Base-by-base conservation (phyloP, 805 yeast species). In the Yarrowia alimentaria region DNA sequence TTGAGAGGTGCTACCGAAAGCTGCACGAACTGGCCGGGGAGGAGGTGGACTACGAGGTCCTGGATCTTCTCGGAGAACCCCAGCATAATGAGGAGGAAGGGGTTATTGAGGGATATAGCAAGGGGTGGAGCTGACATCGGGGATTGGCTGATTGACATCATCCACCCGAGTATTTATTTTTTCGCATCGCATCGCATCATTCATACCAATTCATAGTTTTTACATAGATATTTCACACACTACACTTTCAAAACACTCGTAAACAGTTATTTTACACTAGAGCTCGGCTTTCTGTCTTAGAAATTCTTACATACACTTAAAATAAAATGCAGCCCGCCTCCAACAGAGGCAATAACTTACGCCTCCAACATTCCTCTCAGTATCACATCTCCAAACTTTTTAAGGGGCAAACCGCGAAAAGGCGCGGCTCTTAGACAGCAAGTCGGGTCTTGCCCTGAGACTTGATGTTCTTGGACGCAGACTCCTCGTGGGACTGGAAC, bases 401-500 rank as follows among this genome's bases (percentile, higher is more conserved):
- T 10, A 22, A 10, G 25, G 10, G 25, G 25, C 7, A 22, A 22
- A 22, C 7, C 25, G 25, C 25, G n/a, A n/a, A n/a, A 22, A 8
- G 25, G 25, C 10, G 33, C 19, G 14, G 18, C 18, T 14, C 13
- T 22, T 38, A 40, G n/a, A 40, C 47, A 3, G 47, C 47, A 30
- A 40, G 26, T 10, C 47, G 33, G 19, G 47, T 40, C 47, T 40
- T 40, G 18, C 47, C 47, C 47, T 40, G 47, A 10, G 30, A 16
- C 50, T 43, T 43, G 50, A 31, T 14, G 28, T 43, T 43, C 50
- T 43, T 43, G 22, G 37, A 21, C 7, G 50, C 50, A 5, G 24
- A 16, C 37, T 43, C 50, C 37, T 43, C 50, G 17, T 43, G 50
- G 30, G 50, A 43, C 50, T 43, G 50, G 71, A 87, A 90, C 73